Evolutionary conservation across 2,329 filamentous ascomycete genomes (phyloP).

Genomic region (Pseudocercospora fuligena): DNA sequence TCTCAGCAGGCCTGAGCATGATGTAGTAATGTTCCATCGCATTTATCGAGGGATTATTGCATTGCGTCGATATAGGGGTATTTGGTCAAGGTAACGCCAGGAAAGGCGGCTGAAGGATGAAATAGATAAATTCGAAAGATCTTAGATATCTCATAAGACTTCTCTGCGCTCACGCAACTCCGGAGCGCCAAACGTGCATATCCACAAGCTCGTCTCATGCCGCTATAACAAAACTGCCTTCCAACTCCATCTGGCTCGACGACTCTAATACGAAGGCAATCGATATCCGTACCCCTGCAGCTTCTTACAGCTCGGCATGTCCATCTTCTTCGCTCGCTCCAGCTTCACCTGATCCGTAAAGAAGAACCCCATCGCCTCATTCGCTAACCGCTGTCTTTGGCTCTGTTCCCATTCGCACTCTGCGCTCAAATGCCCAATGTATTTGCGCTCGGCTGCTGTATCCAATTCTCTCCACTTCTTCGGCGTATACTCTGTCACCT

Average conservation of each 20-base stretch:
- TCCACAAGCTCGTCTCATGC: neutral
- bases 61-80: no score
- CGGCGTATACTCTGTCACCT: conserved; percentile 71
- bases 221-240: neutral
- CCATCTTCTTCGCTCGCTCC: conserved; percentile 68
- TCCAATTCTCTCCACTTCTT: conserved; percentile 77
- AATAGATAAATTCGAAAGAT: neutral
- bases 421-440: conserved; percentile 68
- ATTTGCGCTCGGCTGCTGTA: conserved; percentile 73
- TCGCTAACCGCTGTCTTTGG: conserved; percentile 67
- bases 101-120: neutral
- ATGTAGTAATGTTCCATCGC: no score
- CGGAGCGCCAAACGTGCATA: neutral
- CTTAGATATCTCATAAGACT: neutral
- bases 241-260: neutral
- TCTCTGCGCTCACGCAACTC: neutral
- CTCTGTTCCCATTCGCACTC: conserved; percentile 77
- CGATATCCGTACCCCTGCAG: conserved; percentile 56
- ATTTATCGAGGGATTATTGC: no score
- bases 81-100: neutral
- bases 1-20: no score
- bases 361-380: conserved; percentile 87
- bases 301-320: conserved; percentile 63
- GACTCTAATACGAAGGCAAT: conserved; percentile 23
- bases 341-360: conserved; percentile 80